phyloP scores from a whole-genome alignment of 139 green algal genomes.

The Picochlorum sp. region DNA sequence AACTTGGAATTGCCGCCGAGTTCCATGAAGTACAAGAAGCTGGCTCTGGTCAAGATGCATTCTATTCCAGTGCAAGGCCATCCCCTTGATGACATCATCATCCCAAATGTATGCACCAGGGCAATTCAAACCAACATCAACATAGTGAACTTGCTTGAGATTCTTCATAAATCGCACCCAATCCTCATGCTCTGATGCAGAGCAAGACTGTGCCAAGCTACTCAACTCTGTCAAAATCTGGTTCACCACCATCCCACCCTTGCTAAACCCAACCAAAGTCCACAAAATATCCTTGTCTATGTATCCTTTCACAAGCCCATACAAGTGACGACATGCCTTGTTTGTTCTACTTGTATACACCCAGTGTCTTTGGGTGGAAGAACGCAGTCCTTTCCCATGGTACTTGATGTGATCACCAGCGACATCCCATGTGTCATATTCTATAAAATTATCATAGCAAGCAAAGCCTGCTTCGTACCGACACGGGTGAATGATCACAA shows the following conservation, averaged over 20 bases:
- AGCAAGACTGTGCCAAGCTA: not conserved
- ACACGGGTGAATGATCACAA: not conserved
- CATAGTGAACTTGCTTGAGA: constrained; percentile 36
- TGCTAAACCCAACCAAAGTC: constrained; percentile 40
- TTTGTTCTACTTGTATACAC: too few relatives aligned
- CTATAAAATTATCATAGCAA: constrained; percentile 30
- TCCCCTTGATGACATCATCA: not conserved
- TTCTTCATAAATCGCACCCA: not conserved
- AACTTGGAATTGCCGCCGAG: too few relatives aligned
- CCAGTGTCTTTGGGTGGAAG: too few relatives aligned
- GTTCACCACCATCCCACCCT: constrained; percentile 51
- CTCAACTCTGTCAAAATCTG: constrained; percentile 47
- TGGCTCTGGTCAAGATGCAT: not conserved
- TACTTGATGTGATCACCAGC: not conserved
- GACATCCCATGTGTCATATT: not conserved
- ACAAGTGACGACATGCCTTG: too few relatives aligned
- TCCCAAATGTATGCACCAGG: constrained; percentile 37
- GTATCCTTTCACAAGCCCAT: too few relatives aligned
- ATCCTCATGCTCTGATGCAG: not conserved
- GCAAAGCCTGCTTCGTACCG: constrained; percentile 21
- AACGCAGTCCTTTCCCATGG: too few relatives aligned
- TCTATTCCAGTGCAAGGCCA: not conserved
- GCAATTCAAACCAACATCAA: constrained; percentile 54
- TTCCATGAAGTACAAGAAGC: too few relatives aligned
- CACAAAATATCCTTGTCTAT: constrained; percentile 10